Percentiles rank a stretch among this genome's conserved stretches.
These are phyloP conservation scores for Trematosphaeria pertusa DNA, from an alignment of 2,329 filamentous ascomycete genomes.

Conservation along the genomic window DNA sequence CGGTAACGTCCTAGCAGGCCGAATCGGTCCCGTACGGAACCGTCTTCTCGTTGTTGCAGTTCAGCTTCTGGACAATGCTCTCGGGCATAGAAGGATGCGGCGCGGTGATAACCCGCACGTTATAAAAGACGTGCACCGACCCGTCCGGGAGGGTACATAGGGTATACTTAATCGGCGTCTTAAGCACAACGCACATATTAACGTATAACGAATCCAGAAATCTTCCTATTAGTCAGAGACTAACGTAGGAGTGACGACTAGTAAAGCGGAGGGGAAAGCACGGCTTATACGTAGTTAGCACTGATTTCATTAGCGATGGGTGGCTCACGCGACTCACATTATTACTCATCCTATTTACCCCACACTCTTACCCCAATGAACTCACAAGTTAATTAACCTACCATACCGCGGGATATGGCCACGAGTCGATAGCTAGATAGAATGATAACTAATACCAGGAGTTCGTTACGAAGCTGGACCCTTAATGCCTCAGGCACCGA, in stretches of 20 bases:
- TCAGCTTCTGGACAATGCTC: not conserved
- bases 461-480: not conserved
- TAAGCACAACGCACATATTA: not conserved
- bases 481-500: not conserved
- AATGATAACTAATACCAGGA: not conserved
- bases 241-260: not conserved
- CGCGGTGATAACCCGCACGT: not conserved
- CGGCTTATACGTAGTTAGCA: no score
- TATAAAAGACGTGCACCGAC: not conserved
- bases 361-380: no score
- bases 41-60: not conserved
- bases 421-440: not conserved
- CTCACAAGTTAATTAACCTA: not conserved
- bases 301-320: not conserved
- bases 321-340: not conserved
- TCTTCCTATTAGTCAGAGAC: not conserved
- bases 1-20: not conserved
- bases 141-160: not conserved
- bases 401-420: not conserved
- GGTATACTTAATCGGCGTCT: not conserved
- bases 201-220: not conserved
- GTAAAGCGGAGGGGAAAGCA: not conserved
- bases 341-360: not conserved
- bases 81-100: not conserved
- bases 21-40: not conserved